Conservation (phyloP, 1,284 basidiomycete species). For the Anthracocystis panici-leucophaei region DNA sequence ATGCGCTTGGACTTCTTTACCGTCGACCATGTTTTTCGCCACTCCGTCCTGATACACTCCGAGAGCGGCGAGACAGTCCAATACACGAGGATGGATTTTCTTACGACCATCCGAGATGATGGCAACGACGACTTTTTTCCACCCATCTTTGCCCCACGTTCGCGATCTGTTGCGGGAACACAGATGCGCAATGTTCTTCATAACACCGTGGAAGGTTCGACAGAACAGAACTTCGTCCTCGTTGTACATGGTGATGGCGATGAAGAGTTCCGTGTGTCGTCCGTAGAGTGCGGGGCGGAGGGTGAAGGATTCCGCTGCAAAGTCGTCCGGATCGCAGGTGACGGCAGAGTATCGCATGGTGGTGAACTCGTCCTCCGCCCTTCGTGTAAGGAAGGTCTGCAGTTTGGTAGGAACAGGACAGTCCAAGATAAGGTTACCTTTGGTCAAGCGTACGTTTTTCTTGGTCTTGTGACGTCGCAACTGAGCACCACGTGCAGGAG, state of each 20-base stretch:
- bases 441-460: constrained; percentile 67
- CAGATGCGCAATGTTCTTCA: constrained; percentile 75
- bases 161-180: constrained; percentile 92
- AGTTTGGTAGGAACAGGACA: constrained; percentile 69
- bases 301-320: constrained; percentile 83
- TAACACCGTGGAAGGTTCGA: constrained; percentile 93
- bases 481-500: constrained; percentile 62
- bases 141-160: constrained; percentile 95
- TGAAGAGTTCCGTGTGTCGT: constrained; percentile 87
- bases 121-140: constrained; percentile 80
- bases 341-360: constrained; percentile 74
- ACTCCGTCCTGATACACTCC: constrained; percentile 77
- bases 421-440: constrained; percentile 70
- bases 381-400: constrained; percentile 77
- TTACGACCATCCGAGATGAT: constrained; percentile 95
- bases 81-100: constrained; percentile 89
- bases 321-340: constrained; percentile 80
- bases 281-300: constrained; percentile 85
- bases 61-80: constrained; percentile 79
- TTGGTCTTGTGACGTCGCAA: constrained; percentile 70
- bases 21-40: constrained; percentile 91
- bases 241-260: constrained; percentile 85
- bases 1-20: constrained; percentile 89
- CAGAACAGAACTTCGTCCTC: constrained; percentile 94
- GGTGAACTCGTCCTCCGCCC: constrained; percentile 85